phyloP scores from a whole-genome alignment of 495 filamentous ascomycete genomes.

The Usnea hakonensis region DNA sequence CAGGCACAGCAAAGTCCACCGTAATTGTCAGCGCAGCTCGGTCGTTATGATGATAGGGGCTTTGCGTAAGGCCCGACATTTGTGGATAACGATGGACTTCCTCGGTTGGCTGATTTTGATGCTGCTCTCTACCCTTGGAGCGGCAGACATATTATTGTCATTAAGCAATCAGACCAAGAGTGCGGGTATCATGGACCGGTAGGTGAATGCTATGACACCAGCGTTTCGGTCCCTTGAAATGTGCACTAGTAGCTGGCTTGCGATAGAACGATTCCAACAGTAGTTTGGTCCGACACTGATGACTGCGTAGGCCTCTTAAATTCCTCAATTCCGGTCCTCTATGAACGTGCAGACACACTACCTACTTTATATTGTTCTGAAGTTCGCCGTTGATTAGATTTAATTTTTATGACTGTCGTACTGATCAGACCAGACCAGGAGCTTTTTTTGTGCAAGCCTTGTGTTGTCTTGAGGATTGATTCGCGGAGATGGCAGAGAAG shows the following conservation, averaged over 20 bases:
- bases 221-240: not conserved
- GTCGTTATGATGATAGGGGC: not conserved
- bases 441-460: not conserved
- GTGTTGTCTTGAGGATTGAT: not conserved
- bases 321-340: not conserved
- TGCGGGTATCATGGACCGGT: not conserved
- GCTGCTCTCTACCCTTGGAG: not conserved
- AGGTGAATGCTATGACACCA: not conserved
- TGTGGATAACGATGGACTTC: not conserved
- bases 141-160: not conserved
- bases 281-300: not conserved
- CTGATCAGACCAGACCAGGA: not conserved
- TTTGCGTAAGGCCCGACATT: not conserved
- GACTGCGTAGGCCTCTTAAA: not conserved
- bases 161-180: not conserved
- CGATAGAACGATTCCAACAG: not conserved
- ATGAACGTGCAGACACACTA: not conserved
- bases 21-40: not conserved
- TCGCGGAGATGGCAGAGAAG: not conserved
- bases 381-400: not conserved
- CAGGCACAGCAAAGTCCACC: not conserved
- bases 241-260: not conserved
- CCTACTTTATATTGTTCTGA: not conserved
- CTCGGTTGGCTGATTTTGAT: not conserved
- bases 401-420: not conserved